Conservation (phyloP, 2,329 filamentous ascomycete species). For the Elsinoe fawcettii region DNA sequence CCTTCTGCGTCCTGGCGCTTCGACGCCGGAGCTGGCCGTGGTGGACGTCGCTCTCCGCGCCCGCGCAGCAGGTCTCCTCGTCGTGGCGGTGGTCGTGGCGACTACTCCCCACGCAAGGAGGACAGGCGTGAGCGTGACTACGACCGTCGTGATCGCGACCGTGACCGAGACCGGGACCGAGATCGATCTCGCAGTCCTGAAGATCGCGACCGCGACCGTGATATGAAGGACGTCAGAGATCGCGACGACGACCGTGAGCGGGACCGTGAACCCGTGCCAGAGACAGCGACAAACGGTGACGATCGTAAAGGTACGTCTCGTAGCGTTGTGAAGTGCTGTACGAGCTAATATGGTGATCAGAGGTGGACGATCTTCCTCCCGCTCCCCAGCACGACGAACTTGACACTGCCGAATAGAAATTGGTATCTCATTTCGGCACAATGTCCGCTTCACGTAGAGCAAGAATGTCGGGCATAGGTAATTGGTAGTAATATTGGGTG, state of each 20-base stretch:
- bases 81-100: slow-evolving; percentile 53
- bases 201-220: slow-evolving; percentile 63
- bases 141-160: slow-evolving; percentile 61
- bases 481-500: neutral
- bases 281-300: slow-evolving; percentile 56
- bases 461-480: neutral
- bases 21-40: slow-evolving; percentile 75
- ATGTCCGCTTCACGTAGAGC: slow-evolving; percentile 13
- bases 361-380: slow-evolving; percentile 62
- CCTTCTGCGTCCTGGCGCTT: slow-evolving; percentile 98
- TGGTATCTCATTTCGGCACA: neutral
- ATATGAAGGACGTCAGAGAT: slow-evolving; percentile 38
- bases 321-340: slow-evolving; percentile 19
- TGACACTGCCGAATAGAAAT: slow-evolving; percentile 73
- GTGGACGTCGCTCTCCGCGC: slow-evolving; percentile 50
- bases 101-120: slow-evolving; percentile 57
- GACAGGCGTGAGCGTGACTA: slow-evolving; percentile 69
- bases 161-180: slow-evolving; percentile 59
- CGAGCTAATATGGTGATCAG: slow-evolving; percentile 20
- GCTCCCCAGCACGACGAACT: slow-evolving; percentile 86
- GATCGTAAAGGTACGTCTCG: slow-evolving; percentile 68
- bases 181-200: slow-evolving; percentile 61
- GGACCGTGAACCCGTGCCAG: slow-evolving; percentile 33
- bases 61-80: slow-evolving; percentile 67
- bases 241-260: slow-evolving; percentile 52